Conservation (phyloP, 2,329 filamentous ascomycete genomes). For the Ophiostoma sp. region DNA sequence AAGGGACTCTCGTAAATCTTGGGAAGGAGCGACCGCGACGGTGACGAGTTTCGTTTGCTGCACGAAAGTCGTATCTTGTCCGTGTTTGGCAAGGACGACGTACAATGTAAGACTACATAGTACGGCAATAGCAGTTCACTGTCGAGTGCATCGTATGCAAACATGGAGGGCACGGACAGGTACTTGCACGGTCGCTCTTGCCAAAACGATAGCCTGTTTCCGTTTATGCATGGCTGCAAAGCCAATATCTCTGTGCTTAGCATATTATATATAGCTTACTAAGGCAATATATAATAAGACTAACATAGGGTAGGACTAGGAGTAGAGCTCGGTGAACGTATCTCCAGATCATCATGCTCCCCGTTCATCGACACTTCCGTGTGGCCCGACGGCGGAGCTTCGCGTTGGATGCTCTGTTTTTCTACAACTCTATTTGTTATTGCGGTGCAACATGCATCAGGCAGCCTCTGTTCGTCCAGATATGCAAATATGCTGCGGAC, state of each 20-base stretch:
- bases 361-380: neutral
- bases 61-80: neutral
- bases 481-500: neutral
- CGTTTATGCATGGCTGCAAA: neutral
- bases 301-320: too few species aligned
- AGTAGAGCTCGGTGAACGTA: neutral
- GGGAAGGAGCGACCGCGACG: neutral
- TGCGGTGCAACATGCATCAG: neutral
- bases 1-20: neutral
- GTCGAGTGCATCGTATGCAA: neutral
- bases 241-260: neutral
- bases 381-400: too few species aligned
- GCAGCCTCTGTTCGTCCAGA: neutral
- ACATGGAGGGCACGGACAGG: conserved; percentile 2
- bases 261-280: neutral
- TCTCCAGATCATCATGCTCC: neutral
- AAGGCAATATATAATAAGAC: neutral
- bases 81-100: neutral
- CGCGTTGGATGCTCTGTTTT: neutral
- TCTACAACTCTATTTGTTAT: neutral
- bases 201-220: conserved; percentile 10
- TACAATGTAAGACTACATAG: neutral
- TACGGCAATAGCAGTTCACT: neutral
- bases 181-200: neutral
- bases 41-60: neutral